A percentile compares a stretch with the other conserved stretches of the same genome.
Evolutionary conservation across 1,139 yeast genomes (phyloP).

Genomic region (Meyerozyma guilliermondii): DNA sequence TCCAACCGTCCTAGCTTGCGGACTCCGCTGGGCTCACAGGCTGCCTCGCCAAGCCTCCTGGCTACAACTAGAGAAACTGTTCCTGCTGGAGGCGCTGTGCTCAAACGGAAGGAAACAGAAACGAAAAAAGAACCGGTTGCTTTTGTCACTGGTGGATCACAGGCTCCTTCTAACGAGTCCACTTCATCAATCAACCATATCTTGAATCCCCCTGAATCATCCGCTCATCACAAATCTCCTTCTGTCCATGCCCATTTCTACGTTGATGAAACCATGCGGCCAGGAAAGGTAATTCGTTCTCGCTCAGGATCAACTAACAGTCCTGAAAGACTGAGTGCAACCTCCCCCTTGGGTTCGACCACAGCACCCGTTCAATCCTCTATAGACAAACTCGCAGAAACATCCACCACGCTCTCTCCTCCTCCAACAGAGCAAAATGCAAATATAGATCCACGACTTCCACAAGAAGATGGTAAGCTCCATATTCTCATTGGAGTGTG

Average conservation of each 20-base stretch:
- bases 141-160: background rate
- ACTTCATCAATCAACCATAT: background rate
- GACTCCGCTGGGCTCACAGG: background rate
- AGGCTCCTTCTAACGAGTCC: background rate
- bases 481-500: constrained; percentile 88
- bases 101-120: constrained; percentile 30
- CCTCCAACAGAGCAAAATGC: constrained; percentile 36
- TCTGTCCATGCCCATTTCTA: constrained; percentile 80
- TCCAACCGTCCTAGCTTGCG: constrained; percentile 9
- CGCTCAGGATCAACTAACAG: constrained; percentile 37
- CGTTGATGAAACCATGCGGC: constrained; percentile 66
- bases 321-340: constrained; percentile 9
- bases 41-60: constrained; percentile 7
- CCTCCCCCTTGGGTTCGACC: constrained; percentile 3
- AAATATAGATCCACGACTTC: constrained; percentile 72
- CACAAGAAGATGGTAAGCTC: constrained; percentile 85
- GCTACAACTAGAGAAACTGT: constrained; percentile 29
- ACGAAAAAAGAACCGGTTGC: constrained; percentile 7
- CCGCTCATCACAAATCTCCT: constrained; percentile 48
- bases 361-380: background rate
- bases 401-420: background rate
- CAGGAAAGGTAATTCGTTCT: constrained; percentile 31
- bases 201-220: background rate
- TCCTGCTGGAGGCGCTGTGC: constrained; percentile 48
- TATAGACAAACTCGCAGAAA: background rate